Percentiles rank a stretch among this genome's conserved stretches.
Evolutionary conservation across 441 rosid species (phyloP).

Genomic region (Melastoma candidum): DNA sequence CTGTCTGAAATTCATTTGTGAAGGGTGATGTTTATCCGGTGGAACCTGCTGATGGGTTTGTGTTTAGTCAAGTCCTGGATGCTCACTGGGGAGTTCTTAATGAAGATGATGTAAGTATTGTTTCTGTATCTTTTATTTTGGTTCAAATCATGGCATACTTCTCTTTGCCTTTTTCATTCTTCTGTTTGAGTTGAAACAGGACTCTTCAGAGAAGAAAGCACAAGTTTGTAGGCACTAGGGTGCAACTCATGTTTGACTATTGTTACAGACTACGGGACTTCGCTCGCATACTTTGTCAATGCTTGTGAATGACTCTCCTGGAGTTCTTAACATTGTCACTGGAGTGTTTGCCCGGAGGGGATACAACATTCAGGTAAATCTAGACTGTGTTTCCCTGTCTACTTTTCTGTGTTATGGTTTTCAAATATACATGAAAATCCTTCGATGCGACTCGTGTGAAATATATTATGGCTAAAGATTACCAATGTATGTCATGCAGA

Average conservation of each 20-base stretch:
- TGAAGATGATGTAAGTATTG: constrained; percentile 69
- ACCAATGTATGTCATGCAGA: constrained; percentile 27
- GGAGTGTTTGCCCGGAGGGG: constrained; percentile 89
- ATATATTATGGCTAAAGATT: constrained; percentile 3
- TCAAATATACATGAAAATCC: not conserved
- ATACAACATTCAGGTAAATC: constrained; percentile 70
- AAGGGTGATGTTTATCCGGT: constrained; percentile 98
- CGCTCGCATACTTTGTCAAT: constrained; percentile 76
- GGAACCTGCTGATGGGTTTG: constrained; percentile 47
- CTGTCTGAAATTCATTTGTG: constrained; percentile 10
- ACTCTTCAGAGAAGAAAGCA: too few species aligned
- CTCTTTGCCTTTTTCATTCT: not conserved
- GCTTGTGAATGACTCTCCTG: constrained; percentile 71
- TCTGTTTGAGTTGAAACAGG: not conserved
- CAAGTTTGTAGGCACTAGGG: too few species aligned
- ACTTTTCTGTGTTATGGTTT: not conserved
- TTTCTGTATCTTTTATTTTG: constrained; percentile 2
- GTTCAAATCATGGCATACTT: not conserved
- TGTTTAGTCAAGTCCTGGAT: constrained; percentile 69
- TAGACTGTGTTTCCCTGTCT: constrained; percentile 5
- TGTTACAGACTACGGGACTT: constrained; percentile 68
- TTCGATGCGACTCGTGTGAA: constrained; percentile 10
- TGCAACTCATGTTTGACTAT: too few species aligned
- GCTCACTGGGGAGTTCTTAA: constrained; percentile 98
- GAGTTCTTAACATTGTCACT: constrained; percentile 77